phyloP scores from a whole-genome alignment of 2,329 filamentous ascomycete genomes.

The Colletotrichum costaricense region DNA sequence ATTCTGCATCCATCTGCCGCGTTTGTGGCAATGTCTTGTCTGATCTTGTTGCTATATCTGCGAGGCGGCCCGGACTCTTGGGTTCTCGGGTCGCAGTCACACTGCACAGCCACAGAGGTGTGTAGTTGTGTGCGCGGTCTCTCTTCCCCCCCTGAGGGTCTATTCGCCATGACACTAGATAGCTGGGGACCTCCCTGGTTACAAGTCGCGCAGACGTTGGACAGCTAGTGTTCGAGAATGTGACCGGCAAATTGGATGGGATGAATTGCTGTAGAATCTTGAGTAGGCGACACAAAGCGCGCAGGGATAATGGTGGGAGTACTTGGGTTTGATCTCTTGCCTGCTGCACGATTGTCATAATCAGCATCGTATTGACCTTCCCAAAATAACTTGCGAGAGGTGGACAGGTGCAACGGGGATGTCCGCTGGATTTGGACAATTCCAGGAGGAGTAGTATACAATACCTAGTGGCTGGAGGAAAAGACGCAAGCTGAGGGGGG shows the following conservation, averaged over 20 bases:
- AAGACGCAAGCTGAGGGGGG: not conserved
- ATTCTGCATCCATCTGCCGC: conserved; percentile 20
- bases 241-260: conserved; percentile 25
- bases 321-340: conserved; percentile 14
- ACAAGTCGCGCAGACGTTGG: conserved; percentile 2
- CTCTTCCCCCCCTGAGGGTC: not conserved
- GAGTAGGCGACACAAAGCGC: not conserved
- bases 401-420: not conserved
- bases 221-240: conserved; percentile 16
- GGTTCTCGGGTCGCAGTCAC: conserved; percentile 8
- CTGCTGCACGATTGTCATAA: conserved; percentile 22
- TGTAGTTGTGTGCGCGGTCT: not conserved
- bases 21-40: conserved; percentile 5
- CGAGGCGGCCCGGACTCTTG: conserved; percentile 27
- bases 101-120: conserved; percentile 12
- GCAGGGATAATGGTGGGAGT: conserved; percentile 22
- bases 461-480: not conserved
- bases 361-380: conserved; percentile 7
- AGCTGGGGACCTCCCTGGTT: conserved; percentile 15
- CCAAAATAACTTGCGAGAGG: not conserved
- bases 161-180: not conserved
- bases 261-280: conserved; percentile 22
- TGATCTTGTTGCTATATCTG: conserved; percentile 15
- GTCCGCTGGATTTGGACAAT: not conserved
- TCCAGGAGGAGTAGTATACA: not conserved